Evolutionary conservation across 805 yeast species (phyloP), one percentile per base, ranked within the genome.

Genomic region (Cyberlindnera veronae): DNA sequence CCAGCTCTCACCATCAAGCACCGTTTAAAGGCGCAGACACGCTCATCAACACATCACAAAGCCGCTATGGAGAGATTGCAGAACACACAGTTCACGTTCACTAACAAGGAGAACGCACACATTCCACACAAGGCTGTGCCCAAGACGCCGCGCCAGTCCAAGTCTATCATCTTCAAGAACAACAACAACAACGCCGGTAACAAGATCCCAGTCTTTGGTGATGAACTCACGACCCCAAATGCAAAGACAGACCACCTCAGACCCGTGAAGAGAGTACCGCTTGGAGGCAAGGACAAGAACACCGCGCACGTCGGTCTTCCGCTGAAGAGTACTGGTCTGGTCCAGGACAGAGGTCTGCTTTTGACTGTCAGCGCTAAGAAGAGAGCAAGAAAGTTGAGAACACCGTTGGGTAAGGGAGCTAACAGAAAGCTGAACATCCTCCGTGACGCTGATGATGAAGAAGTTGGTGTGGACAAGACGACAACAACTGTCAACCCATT

Each of bases 361-460:
- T 19, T 32, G 15, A 28, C 37, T 11, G 26, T 34, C n/a, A 41
- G 40, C 24, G 42, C 42, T 2, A 37, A 43, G 41, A 33, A 33
- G 23, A 28, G 42, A 13, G 22, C 32, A 15, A 33, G 33, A 47
- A 43, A 55, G 34, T 19, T 42, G 11, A 46, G 46, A 42, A 49
- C 58, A 3, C 54, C 54, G 13, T 8, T 27, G 9, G 44, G 46
- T 3, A 41, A 36, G 28, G 20, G 12, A 27, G 30, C n/a, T 4
- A 48, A 45, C 23, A 37, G 45, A 9, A 29, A 49, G 20, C 51
- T 63, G 35, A 55, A 54, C 15, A 63, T 68, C 3, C 53, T 64
- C 30, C 50, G 61, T 16, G 64, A 63, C 42, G 58, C 61, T 2
- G 45, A 36, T 35, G 4, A 23, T 6, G 39, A 36, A 12, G 16